Conservation (phyloP, 495 filamentous ascomycete genomes). For the Aspergillus taichungensis region DNA sequence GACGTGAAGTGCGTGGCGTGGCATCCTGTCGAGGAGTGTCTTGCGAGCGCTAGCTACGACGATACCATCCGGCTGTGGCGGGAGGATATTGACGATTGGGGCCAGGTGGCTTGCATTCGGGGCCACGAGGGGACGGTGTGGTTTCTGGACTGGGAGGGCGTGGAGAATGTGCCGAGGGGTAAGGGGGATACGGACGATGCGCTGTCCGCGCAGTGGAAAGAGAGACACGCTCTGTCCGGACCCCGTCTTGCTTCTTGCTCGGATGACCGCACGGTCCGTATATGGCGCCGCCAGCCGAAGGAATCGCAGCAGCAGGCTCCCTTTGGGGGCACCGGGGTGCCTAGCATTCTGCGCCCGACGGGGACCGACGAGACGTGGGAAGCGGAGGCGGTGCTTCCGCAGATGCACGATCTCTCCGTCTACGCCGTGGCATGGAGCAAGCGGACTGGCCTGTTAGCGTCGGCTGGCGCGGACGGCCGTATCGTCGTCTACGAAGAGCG, state of each 20-base stretch:
- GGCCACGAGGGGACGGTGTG: slow-evolving; percentile 80
- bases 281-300: slow-evolving; percentile 65
- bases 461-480: slow-evolving; percentile 75
- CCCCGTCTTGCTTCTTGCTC: slow-evolving; percentile 69
- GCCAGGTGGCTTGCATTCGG: slow-evolving; percentile 70
- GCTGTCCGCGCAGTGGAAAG: slow-evolving; percentile 28
- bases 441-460: slow-evolving; percentile 64
- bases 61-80: slow-evolving; percentile 82
- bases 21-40: slow-evolving; percentile 72
- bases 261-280: slow-evolving; percentile 64
- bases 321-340: slow-evolving; percentile 39
- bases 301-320: slow-evolving; percentile 24
- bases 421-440: slow-evolving; percentile 78
- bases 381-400: slow-evolving; percentile 61
- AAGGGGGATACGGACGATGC: background rate
- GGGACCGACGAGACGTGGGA: slow-evolving; percentile 73
- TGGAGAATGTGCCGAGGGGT: slow-evolving; percentile 13
- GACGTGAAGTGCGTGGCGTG: slow-evolving; percentile 92
- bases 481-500: slow-evolving; percentile 72
- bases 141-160: slow-evolving; percentile 71
- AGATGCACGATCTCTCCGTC: slow-evolving; percentile 66
- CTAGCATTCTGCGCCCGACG: slow-evolving; percentile 71
- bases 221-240: slow-evolving; percentile 37
- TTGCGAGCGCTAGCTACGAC: slow-evolving; percentile 86
- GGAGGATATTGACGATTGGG: slow-evolving; percentile 90